Evolutionary conservation across 2,329 filamentous ascomycete genomes (phyloP).

Genomic region (Teratosphaeriaceae sp.): DNA sequence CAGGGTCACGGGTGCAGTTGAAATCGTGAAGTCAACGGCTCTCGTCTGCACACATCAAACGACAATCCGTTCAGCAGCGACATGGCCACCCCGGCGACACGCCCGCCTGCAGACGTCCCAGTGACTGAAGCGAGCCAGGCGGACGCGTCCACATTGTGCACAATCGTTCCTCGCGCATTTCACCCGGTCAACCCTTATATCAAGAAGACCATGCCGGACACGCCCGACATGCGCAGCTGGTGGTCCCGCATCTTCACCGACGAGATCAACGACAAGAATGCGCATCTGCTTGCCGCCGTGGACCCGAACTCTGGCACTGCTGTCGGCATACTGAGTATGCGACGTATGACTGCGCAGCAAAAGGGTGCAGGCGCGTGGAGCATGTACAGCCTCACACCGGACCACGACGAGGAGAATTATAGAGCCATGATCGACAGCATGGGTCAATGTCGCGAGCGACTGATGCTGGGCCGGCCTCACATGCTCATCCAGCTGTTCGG

Average conservation of each 20-base stretch:
- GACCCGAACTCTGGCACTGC: constrained; percentile 3
- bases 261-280: constrained; percentile 11
- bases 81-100: neutral
- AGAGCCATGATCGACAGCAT: constrained; percentile 9
- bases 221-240: constrained; percentile 15
- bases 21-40: too few species aligned
- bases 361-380: constrained; percentile 12
- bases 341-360: constrained; percentile 11
- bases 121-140: constrained; percentile 3
- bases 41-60: too few species aligned
- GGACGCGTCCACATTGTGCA: constrained; percentile 16
- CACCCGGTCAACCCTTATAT: constrained; percentile 20
- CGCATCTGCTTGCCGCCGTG: constrained; percentile 13
- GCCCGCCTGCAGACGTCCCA: neutral
- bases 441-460: constrained; percentile 7
- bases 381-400: constrained; percentile 9
- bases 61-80: too few species aligned
- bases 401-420: constrained; percentile 15
- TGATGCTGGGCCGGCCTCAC: constrained; percentile 12
- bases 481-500: constrained; percentile 19
- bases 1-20: too few species aligned
- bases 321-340: constrained; percentile 15
- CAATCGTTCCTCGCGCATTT: constrained; percentile 23
- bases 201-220: constrained; percentile 17
- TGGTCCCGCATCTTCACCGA: constrained; percentile 16